A percentile compares a stretch with the other conserved stretches of the same genome.
phyloP scores from a whole-genome alignment of 2,329 filamentous ascomycete genomes.

The Diaporthe aspalathi region DNA sequence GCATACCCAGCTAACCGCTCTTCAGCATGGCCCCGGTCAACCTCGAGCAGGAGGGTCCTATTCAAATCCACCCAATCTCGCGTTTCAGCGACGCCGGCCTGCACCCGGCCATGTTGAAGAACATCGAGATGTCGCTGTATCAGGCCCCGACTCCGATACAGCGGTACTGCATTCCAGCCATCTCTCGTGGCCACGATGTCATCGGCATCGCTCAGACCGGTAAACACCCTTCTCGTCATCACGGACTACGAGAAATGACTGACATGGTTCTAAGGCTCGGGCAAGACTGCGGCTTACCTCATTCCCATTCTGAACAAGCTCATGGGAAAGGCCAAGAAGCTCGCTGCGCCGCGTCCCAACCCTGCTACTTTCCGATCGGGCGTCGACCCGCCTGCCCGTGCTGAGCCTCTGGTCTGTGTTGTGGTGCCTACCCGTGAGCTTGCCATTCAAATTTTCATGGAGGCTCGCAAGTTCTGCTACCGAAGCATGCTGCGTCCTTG shows the following conservation, averaged over 20 bases:
- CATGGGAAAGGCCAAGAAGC: conserved; percentile 94
- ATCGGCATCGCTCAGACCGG: conserved; percentile 94
- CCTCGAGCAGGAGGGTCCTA: conserved; percentile 67
- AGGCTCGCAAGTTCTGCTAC: conserved; percentile 92
- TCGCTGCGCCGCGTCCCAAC: conserved; percentile 82
- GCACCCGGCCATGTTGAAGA: conserved; percentile 84
- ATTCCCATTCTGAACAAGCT: conserved; percentile 89
- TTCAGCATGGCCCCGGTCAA: conserved; percentile 65
- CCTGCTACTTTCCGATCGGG: conserved; percentile 64
- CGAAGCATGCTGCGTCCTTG: conserved; percentile 93
- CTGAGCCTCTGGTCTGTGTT: conserved; percentile 89
- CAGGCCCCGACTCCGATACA: conserved; percentile 85
- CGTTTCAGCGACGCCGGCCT: conserved; percentile 81
- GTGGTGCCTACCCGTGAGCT: conserved; percentile 90
- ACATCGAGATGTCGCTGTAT: conserved; percentile 80
- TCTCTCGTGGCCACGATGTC: conserved; percentile 81
- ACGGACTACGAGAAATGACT: neutral
- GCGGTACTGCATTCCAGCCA: conserved; percentile 83
- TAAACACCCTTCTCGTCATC: conserved; percentile 51
- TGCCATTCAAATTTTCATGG: conserved; percentile 94
- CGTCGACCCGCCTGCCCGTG: conserved; percentile 65
- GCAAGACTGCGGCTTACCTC: conserved; percentile 94
- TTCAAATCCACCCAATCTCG: conserved; percentile 62
- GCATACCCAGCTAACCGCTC: conserved; percentile 29
- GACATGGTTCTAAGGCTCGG: conserved; percentile 75